These are phyloP conservation scores for Oryza australiensis DNA, from an alignment of 176 grass and related monocot species.

Conservation along the genomic window DNA sequence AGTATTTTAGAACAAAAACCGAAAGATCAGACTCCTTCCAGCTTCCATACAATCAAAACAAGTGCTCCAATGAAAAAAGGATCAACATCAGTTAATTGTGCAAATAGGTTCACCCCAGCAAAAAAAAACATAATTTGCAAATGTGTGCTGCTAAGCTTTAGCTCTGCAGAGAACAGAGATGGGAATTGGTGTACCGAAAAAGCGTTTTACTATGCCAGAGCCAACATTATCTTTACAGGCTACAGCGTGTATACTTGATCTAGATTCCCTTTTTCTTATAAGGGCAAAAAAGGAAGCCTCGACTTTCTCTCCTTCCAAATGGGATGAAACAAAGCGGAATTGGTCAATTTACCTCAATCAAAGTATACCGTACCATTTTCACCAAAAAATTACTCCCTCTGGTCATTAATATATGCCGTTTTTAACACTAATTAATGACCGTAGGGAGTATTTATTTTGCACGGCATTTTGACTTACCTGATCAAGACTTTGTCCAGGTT, in stretches of 20 bases:
- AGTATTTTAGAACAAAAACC: not conserved
- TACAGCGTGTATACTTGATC: conserved; percentile 7
- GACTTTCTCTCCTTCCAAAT: not conserved
- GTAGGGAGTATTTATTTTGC: conserved; percentile 5
- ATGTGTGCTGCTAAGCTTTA: not conserved
- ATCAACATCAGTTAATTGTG: not conserved
- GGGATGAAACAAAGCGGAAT: not conserved
- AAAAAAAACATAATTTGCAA: not conserved
- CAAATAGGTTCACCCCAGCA: not conserved
- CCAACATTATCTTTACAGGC: not conserved
- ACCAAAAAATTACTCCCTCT: not conserved
- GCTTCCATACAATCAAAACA: not conserved
- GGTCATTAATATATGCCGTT: too few species aligned
- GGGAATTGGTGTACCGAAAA: not conserved
- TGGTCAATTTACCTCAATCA: conserved; percentile 18
- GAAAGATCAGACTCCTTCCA: not conserved
- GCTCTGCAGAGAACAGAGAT: conserved; percentile 16
- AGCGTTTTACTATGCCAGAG: not conserved
- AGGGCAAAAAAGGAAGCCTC: not conserved
- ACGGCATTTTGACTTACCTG: conserved; percentile 57
- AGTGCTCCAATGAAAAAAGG: not conserved
- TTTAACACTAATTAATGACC: too few species aligned
- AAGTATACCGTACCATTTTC: not conserved
- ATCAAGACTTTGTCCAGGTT: conserved; percentile 90
- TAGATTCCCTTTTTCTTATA: not conserved